A percentile compares a stretch with the other conserved stretches of the same genome.
Conservation (phyloP, 108 stramenopile genomes). For the Schizochytrium sp. region DNA sequence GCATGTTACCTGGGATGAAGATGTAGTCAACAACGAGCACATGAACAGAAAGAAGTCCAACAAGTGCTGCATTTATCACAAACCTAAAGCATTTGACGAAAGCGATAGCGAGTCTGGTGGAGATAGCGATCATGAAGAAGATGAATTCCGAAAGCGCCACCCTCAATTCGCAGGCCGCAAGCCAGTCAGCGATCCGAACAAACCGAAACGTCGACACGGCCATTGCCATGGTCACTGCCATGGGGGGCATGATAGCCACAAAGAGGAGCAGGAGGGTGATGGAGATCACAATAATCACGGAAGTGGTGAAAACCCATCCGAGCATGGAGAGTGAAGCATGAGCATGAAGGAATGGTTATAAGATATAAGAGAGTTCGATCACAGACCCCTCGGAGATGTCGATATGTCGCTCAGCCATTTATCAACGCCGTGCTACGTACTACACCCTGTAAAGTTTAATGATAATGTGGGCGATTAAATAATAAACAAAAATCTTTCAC, state of each 20-base stretch:
- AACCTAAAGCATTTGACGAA: slow-evolving; percentile 88
- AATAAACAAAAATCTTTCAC: too few relatives aligned
- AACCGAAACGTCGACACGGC: neutral
- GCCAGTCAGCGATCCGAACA: neutral
- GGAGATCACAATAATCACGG: neutral
- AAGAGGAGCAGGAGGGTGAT: neutral
- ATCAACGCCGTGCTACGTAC: too few relatives aligned
- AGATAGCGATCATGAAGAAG: slow-evolving; percentile 66
- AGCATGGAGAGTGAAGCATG: neutral
- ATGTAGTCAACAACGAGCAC: slow-evolving; percentile 91
- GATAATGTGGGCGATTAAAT: too few relatives aligned
- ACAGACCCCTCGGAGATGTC: neutral
- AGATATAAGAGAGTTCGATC: neutral
- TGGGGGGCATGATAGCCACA: neutral
- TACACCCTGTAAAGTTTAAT: too few relatives aligned
- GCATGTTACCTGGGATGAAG: slow-evolving; percentile 73
- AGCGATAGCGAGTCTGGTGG: slow-evolving; percentile 70
- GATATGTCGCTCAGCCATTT: too few relatives aligned
- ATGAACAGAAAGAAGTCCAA: slow-evolving; percentile 90
- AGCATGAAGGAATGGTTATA: neutral
- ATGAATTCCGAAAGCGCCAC: slow-evolving; percentile 36
- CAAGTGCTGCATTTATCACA: slow-evolving; percentile 95
- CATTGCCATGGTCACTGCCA: slow-evolving; percentile 52
- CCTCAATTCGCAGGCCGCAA: slow-evolving; percentile 7
- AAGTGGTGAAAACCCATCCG: neutral